Base-by-base conservation (phyloP, 2,329 filamentous ascomycete species). In the Aplosporella prunicola region DNA sequence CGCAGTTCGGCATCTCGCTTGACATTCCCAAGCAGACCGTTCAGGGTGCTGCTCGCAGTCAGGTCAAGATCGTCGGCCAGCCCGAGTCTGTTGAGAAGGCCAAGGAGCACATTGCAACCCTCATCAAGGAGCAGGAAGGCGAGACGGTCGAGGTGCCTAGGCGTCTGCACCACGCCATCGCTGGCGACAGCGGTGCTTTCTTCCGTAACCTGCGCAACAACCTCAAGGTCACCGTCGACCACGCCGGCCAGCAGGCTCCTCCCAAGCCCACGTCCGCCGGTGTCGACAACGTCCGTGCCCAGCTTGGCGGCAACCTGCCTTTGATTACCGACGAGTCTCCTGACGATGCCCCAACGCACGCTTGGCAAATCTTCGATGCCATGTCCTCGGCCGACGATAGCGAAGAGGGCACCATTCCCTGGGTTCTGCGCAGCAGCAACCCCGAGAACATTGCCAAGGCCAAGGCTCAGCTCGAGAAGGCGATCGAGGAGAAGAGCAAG, bases 151-250 rank as follows among this genome's bases (percentile, higher is more conserved):
- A 82, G 49, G 74, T 98, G 7, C 89, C 91, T 9, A 76, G 79
- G 42, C 76, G 79, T 49, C 68, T 91, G 43, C 91, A 98, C 66
- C 85, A 96, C 57, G 65, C 72, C 42, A 73, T 98, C 48, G 76
- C 84, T 35, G n/a, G n/a, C n/a, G 89, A 94, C 57, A 88, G 89
- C 46, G 91, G 89, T 1, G 80, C 87, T 50, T 83, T 96, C 66
- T 95, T 96, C 82, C 84, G 89, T 47, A 82, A 78, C 51, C 77
- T 98, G 27, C 79, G 82, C 46, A 88, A 78, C 60, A 83, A 95
- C 53, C 74, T 84, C 62, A 80, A 84, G 48, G 86, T 98, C 47
- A 91, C 82, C 1, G 82, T 98, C 36, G 88, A 96, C 59, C 91
- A 96, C 56, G 83, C 78, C 39, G 87, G 88, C 29, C 78, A 91